phyloP scores from a whole-genome alignment of 2,329 filamentous ascomycete genomes.

The Penicillium sp. region DNA sequence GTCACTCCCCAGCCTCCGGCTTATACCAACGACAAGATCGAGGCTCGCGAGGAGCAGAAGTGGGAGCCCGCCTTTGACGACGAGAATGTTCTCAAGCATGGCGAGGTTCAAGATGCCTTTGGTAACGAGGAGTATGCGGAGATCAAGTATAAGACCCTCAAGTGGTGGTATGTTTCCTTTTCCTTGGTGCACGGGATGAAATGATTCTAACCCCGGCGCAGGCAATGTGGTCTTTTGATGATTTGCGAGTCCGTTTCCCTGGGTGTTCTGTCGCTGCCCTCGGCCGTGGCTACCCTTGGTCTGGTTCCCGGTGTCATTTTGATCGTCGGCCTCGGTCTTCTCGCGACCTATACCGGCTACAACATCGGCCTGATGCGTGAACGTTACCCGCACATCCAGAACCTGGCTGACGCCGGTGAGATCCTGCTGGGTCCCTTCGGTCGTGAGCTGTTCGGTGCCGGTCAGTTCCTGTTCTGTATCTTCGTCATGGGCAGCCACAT shows the following conservation, averaged over 20 bases:
- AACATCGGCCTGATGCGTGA: constrained; percentile 60
- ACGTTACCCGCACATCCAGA: constrained; percentile 58
- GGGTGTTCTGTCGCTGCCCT: constrained; percentile 24
- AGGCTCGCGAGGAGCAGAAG: constrained; percentile 12
- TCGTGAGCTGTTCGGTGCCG: constrained; percentile 61
- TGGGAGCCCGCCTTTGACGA: constrained; percentile 13
- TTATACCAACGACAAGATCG: constrained; percentile 24
- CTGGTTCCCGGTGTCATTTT: constrained; percentile 48
- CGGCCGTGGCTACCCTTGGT: constrained; percentile 23
- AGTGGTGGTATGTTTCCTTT: constrained; percentile 19
- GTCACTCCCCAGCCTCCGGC: constrained; percentile 17
- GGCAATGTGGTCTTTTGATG: constrained; percentile 28
- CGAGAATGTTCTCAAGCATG: constrained; percentile 20
- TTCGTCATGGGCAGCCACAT: constrained; percentile 70
- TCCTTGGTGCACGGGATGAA: background rate
- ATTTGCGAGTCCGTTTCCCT: constrained; percentile 28
- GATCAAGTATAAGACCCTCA: constrained; percentile 28
- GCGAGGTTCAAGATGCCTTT: constrained; percentile 24
- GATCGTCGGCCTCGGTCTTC: constrained; percentile 53
- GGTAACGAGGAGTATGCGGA: constrained; percentile 27
- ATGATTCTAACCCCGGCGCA: background rate
- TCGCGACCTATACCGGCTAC: constrained; percentile 60
- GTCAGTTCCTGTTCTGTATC: constrained; percentile 63
- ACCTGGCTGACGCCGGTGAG: constrained; percentile 66
- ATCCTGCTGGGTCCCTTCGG: constrained; percentile 61